Conservation (phyloP, 768 basidiomycete genomes). For the Lactarius vividus region DNA sequence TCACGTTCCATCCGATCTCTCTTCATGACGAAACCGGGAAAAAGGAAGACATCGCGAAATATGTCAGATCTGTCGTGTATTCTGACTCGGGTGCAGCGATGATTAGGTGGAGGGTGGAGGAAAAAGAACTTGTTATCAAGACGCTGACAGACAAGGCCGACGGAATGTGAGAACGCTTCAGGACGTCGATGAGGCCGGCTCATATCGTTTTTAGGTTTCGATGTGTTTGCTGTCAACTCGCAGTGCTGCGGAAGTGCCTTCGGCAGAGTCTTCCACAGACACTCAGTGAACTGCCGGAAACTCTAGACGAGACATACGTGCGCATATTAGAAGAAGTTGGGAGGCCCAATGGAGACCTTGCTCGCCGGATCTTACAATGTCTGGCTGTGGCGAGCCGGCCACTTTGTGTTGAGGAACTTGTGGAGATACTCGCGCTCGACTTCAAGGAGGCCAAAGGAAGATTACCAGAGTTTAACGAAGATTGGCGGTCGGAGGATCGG, state of each 20-base stretch:
- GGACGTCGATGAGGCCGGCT: not conserved
- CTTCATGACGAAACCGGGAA: not conserved
- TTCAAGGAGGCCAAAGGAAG: not conserved
- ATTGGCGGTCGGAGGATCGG: not conserved
- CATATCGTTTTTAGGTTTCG: not conserved
- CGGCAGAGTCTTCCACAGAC: not conserved
- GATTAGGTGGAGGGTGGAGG: slow-evolving; percentile 40
- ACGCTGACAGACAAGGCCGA: not conserved
- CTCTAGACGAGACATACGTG: not conserved
- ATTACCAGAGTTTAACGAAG: not conserved
- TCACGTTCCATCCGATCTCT: not conserved
- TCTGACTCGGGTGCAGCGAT: not conserved
- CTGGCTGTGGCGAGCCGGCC: not conserved
- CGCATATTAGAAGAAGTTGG: not conserved
- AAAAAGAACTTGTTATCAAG: slow-evolving; percentile 33
- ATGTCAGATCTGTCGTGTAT: not conserved
- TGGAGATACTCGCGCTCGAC: not conserved
- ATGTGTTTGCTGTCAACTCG: not conserved
- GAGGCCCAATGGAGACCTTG: not conserved
- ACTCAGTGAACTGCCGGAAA: not conserved
- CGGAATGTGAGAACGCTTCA: not conserved
- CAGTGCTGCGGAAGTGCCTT: not conserved
- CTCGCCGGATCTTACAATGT: not conserved
- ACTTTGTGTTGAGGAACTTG: not conserved
- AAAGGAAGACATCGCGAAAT: not conserved